Evolutionary conservation across 2,329 filamentous ascomycete genomes (phyloP).

Genomic region (Rutstroemia sydowiana): DNA sequence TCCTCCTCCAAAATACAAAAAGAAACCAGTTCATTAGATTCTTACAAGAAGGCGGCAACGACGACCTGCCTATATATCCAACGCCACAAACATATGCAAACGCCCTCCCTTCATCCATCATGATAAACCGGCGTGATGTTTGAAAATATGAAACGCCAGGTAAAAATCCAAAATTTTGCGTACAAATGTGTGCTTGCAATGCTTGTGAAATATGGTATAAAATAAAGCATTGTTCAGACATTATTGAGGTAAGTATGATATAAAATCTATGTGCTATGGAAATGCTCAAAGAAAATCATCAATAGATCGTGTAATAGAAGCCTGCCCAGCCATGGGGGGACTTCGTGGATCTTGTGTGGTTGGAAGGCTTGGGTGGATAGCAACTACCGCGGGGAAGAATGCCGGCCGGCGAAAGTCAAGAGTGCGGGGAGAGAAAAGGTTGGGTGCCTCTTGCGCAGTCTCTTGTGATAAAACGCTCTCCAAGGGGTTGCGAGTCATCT

Average conservation of each 20-base stretch:
- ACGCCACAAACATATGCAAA: conserved; percentile 12
- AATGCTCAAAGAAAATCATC: conserved; percentile 60
- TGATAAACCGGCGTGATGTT: conserved; percentile 8
- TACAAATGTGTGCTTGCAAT: conserved; percentile 9
- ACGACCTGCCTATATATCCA: conserved; percentile 11
- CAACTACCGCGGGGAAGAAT: conserved; percentile 42
- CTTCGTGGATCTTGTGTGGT: conserved; percentile 58
- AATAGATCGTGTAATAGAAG: conserved; percentile 70
- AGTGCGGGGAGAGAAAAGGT: conserved; percentile 57
- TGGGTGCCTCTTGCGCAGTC: conserved; percentile 20
- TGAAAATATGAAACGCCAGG: conserved; percentile 7
- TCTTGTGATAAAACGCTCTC: conserved; percentile 20
- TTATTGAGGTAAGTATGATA: conserved; percentile 1
- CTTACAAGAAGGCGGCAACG: conserved; percentile 10
- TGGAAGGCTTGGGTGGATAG: conserved; percentile 22
- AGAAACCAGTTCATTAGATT: conserved; percentile 9
- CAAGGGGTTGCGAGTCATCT: conserved; percentile 28
- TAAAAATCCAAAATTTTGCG: conserved; percentile 7
- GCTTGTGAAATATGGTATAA: conserved; percentile 10
- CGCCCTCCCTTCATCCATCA: conserved; percentile 11
- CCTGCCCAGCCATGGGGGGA: conserved; percentile 65
- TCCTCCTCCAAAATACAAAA: conserved; percentile 3
- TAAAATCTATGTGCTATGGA: conserved; percentile 7
- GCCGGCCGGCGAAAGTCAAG: conserved; percentile 67
- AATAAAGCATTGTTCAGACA: conserved; percentile 8